Percentiles rank a stretch among this genome's conserved stretches.
phyloP scores from a whole-genome alignment of 495 filamentous ascomycete species.

The Penicillium goetzii region DNA sequence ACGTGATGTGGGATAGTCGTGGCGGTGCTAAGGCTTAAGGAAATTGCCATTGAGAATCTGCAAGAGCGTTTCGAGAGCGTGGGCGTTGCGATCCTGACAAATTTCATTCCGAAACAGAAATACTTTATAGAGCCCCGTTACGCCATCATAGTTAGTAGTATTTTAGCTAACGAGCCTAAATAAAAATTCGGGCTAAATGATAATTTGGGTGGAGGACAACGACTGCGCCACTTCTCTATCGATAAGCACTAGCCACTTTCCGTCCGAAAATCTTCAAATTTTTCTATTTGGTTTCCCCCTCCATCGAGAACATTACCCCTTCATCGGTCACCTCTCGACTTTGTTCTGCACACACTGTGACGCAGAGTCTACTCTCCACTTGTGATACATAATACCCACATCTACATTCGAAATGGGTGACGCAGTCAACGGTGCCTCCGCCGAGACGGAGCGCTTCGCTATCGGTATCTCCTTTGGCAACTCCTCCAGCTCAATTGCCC shows the following conservation, averaged over 20 bases:
- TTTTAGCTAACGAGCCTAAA: too few relatives aligned
- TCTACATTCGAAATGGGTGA: slow-evolving; percentile 56
- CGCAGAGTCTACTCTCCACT: slow-evolving; percentile 20
- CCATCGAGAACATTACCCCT: slow-evolving; percentile 27
- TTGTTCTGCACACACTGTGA: slow-evolving; percentile 25
- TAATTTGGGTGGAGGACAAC: neutral
- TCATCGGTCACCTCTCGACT: slow-evolving; percentile 25
- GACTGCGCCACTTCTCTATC: slow-evolving; percentile 43
- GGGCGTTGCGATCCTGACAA: too few relatives aligned
- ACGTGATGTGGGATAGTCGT: slow-evolving; percentile 18
- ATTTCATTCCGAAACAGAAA: too few relatives aligned
- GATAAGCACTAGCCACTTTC: slow-evolving; percentile 46
- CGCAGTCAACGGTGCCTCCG: slow-evolving; percentile 46
- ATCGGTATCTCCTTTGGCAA: slow-evolving; percentile 99
- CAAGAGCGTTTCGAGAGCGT: neutral
- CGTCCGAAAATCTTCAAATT: slow-evolving; percentile 38
- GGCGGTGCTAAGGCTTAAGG: neutral
- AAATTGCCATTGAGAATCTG: neutral
- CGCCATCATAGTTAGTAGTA: too few relatives aligned
- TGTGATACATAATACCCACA: slow-evolving; percentile 19
- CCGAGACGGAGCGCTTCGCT: slow-evolving; percentile 64
- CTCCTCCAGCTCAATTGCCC: slow-evolving; percentile 95
- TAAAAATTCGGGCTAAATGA: neutral
- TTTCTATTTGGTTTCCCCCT: slow-evolving; percentile 34
- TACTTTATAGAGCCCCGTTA: neutral